phyloP scores from a whole-genome alignment of 768 basidiomycete species.

The Leucocoprinus sp. region DNA sequence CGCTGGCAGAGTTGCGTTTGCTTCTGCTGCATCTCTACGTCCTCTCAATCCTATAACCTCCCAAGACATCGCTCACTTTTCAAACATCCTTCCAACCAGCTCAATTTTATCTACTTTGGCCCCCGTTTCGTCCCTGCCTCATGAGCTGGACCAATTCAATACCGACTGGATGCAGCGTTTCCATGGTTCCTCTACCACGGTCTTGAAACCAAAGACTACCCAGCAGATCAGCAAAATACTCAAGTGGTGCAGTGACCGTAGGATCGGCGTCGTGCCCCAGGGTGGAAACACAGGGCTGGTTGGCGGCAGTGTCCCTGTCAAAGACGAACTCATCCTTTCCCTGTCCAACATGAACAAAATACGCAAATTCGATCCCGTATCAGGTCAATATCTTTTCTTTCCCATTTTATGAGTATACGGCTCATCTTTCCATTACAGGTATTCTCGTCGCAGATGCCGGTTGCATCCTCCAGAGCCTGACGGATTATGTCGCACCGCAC shows the following conservation, averaged over 20 bases:
- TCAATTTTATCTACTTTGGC: slow-evolving; percentile 62
- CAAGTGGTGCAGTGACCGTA: slow-evolving; percentile 73
- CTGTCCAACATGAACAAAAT: slow-evolving; percentile 76
- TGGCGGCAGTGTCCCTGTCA: slow-evolving; percentile 84
- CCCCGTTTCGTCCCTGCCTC: slow-evolving; percentile 17
- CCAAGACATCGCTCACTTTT: slow-evolving; percentile 59
- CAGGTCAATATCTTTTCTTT: slow-evolving; percentile 40
- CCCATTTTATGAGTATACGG: slow-evolving; percentile 1
- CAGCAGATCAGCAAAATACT: slow-evolving; percentile 84
- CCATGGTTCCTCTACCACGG: slow-evolving; percentile 72
- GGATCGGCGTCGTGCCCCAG: slow-evolving; percentile 91
- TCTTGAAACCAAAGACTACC: slow-evolving; percentile 83
- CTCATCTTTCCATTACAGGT: slow-evolving; percentile 36
- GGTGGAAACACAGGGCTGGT: slow-evolving; percentile 98
- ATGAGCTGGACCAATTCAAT: slow-evolving; percentile 77
- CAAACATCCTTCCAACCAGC: slow-evolving; percentile 51
- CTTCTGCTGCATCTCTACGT: slow-evolving; percentile 18
- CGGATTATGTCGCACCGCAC: slow-evolving; percentile 77
- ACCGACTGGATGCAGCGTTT: slow-evolving; percentile 97
- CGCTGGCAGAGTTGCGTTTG: slow-evolving; percentile 16
- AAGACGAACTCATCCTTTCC: slow-evolving; percentile 83
- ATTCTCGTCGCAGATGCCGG: slow-evolving; percentile 91
- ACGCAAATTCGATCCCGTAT: slow-evolving; percentile 76
- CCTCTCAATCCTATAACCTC: slow-evolving; percentile 42
- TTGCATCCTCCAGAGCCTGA: slow-evolving; percentile 82